A percentile compares a stretch with the other conserved stretches of the same genome.
These are phyloP conservation scores for Stenogyne calaminthoides DNA, from an alignment of 305 asterid genomes.

Conservation along the genomic window DNA sequence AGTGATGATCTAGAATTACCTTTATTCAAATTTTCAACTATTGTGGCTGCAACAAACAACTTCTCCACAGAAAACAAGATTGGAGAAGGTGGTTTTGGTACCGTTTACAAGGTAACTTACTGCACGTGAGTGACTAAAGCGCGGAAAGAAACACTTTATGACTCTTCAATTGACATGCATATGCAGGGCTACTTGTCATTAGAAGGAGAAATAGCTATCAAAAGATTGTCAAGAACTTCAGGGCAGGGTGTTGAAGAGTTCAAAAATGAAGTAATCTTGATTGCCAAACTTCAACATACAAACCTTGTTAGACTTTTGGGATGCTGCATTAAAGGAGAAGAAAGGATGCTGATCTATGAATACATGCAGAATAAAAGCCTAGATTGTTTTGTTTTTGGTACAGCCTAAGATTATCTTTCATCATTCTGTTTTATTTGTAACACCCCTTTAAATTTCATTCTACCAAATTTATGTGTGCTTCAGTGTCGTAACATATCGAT, in stretches of 20 bases:
- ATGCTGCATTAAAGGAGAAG: slow-evolving; percentile 38
- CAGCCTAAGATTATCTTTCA: neutral
- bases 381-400: slow-evolving; percentile 39
- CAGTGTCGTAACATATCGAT: neutral
- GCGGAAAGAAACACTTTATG: neutral
- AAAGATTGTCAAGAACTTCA: slow-evolving; percentile 38
- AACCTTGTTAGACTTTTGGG: slow-evolving; percentile 44
- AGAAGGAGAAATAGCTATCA: slow-evolving; percentile 33
- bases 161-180: neutral
- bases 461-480: neutral
- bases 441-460: neutral
- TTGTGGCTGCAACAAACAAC: slow-evolving; percentile 34
- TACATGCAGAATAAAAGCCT: slow-evolving; percentile 41
- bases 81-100: slow-evolving; percentile 50
- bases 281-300: slow-evolving; percentile 43
- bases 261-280: slow-evolving; percentile 35
- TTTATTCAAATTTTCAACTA: slow-evolving; percentile 24
- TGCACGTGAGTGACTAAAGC: neutral
- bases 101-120: slow-evolving; percentile 48
- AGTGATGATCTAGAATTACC: slow-evolving; percentile 32
- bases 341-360: slow-evolving; percentile 41
- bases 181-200: slow-evolving; percentile 35
- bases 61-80: slow-evolving; percentile 37
- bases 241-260: slow-evolving; percentile 43
- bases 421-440: neutral